A percentile compares a stretch with the other conserved stretches of the same genome.
These are phyloP conservation scores for Anacardium occidentale DNA, from an alignment of 345 rosid genomes.

Conservation along the genomic window DNA sequence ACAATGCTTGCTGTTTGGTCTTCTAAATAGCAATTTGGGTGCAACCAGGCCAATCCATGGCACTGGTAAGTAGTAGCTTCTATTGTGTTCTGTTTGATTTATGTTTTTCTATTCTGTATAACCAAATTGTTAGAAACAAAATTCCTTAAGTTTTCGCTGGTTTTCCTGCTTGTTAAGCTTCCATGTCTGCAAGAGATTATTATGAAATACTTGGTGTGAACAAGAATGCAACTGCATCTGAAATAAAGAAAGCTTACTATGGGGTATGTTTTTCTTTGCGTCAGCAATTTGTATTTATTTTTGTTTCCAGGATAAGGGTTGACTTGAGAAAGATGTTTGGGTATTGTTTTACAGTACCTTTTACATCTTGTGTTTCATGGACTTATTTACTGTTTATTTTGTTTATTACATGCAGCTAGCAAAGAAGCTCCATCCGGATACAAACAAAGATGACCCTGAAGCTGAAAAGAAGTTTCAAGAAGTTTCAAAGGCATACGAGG, in stretches of 20 bases:
- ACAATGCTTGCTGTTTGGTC: slow-evolving; percentile 49
- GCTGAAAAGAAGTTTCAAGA: slow-evolving; percentile 98
- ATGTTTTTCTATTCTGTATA: neutral
- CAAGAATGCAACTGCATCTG: slow-evolving; percentile 75
- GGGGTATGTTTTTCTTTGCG: slow-evolving; percentile 43
- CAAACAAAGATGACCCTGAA: slow-evolving; percentile 95
- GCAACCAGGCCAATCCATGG: slow-evolving; percentile 68
- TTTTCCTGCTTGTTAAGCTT: slow-evolving; percentile 32
- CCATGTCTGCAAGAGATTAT: slow-evolving; percentile 60
- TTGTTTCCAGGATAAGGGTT: neutral
- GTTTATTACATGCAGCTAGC: slow-evolving; percentile 57
- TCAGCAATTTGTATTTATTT: too few species aligned
- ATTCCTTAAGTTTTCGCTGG: neutral
- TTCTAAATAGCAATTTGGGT: slow-evolving; percentile 39
- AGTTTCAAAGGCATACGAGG: slow-evolving; percentile 95
- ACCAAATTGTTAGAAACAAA: neutral
- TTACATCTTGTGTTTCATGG: neutral
- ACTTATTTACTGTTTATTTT: slow-evolving; percentile 7
- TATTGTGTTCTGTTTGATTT: neutral
- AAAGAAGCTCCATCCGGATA: slow-evolving; percentile 93
- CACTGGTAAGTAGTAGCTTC: slow-evolving; percentile 49
- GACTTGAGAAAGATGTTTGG: neutral
- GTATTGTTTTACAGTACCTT: neutral
- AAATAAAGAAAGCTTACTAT: slow-evolving; percentile 95
- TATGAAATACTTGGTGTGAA: slow-evolving; percentile 83